Evolutionary conservation across 1,284 basidiomycete genomes (phyloP).

Genomic region (Rhodotorula glutinis): DNA sequence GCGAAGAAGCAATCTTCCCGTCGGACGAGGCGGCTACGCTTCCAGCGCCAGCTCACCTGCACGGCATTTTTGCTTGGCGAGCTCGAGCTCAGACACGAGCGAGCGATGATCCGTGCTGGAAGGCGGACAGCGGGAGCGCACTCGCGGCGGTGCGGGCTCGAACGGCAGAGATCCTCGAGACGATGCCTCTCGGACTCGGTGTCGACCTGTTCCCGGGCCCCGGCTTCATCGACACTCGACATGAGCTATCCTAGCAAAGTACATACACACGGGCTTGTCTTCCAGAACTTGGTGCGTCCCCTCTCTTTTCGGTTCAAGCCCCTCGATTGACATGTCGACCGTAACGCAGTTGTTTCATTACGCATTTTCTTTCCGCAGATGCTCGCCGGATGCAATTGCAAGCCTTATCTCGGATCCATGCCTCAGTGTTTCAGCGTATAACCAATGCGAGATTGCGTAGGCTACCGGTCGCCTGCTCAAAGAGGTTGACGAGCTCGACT

Average conservation of each 20-base stretch:
- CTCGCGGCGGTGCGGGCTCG: conserved; percentile 12
- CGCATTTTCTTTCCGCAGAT: not conserved
- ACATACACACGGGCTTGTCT: no score
- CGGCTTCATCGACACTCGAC: not conserved
- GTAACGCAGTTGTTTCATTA: no score
- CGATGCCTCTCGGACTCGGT: not conserved
- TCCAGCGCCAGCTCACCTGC: not conserved
- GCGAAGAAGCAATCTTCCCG: no score
- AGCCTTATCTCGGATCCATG: no score
- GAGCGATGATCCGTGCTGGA: conserved; percentile 6
- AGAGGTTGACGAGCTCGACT: conserved; percentile 38
- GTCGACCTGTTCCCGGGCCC: conserved; percentile 1
- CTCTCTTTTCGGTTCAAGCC: no score
- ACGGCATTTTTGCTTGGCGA: conserved; percentile 12
- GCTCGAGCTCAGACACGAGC: conserved; percentile 2
- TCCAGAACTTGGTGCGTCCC: not conserved
- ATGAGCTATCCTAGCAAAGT: no score
- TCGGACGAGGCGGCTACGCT: not conserved
- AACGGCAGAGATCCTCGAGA: not conserved
- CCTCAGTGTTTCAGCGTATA: conserved; percentile 14
- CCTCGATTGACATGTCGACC: no score
- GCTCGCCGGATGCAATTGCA: not conserved
- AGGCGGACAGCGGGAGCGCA: not conserved
- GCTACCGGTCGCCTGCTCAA: conserved; percentile 35
- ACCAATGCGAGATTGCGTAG: conserved; percentile 37